Conservation (phyloP, 768 basidiomycete species). For the Rhizopogon vinicolor region DNA sequence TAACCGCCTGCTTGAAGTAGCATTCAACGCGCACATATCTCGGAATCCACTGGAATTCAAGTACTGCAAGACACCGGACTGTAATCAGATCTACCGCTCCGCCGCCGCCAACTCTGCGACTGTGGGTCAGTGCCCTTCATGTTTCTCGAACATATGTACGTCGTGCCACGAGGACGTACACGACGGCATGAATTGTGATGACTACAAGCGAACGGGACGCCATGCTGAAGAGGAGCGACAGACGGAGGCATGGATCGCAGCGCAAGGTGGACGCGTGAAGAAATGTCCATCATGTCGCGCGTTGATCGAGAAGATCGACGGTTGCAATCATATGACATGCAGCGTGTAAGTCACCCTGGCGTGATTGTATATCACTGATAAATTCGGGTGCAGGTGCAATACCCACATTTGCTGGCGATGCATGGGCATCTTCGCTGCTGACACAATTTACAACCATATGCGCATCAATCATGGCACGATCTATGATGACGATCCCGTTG, state of each 20-base stretch:
- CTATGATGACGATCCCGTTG: slow-evolving; percentile 11
- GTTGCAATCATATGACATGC: slow-evolving; percentile 81
- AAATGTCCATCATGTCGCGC: slow-evolving; percentile 67
- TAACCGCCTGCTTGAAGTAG: slow-evolving; percentile 48
- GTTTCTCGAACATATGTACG: slow-evolving; percentile 60
- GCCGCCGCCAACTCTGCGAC: slow-evolving; percentile 32
- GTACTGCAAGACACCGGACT: slow-evolving; percentile 78
- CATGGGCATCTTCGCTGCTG: slow-evolving; percentile 32
- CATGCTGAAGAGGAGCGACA: slow-evolving; percentile 47
- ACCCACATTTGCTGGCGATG: slow-evolving; percentile 79
- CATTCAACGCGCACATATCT: slow-evolving; percentile 55
- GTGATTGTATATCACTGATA: background rate
- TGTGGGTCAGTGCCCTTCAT: slow-evolving; percentile 60
- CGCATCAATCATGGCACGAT: slow-evolving; percentile 25
- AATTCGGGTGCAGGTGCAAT: slow-evolving; percentile 40
- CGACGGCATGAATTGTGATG: slow-evolving; percentile 56
- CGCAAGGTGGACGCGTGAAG: slow-evolving; percentile 55
- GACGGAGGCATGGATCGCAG: slow-evolving; percentile 51
- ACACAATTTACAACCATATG: slow-evolving; percentile 37
- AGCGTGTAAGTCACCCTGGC: slow-evolving; percentile 19
- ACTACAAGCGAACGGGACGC: slow-evolving; percentile 29
- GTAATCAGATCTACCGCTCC: slow-evolving; percentile 64
- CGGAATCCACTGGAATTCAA: slow-evolving; percentile 55
- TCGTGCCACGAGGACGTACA: slow-evolving; percentile 58
- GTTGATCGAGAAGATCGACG: slow-evolving; percentile 63